Conservation (phyloP, 2,329 filamentous ascomycete species). For the Emmonsia crescens region DNA sequence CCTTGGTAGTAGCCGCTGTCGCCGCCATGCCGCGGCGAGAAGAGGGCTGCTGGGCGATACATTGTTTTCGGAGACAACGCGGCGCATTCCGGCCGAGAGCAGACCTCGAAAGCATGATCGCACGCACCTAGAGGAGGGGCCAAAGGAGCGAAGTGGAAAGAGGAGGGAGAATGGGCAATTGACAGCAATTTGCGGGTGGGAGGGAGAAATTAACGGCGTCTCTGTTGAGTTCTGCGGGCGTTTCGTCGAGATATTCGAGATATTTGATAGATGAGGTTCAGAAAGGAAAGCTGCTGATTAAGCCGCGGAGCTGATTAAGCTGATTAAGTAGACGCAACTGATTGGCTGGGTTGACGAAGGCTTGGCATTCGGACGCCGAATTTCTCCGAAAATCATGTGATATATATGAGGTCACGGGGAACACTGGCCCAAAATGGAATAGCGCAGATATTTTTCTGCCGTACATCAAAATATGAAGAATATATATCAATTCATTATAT, state of each 20-base stretch:
- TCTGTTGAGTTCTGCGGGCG: background rate
- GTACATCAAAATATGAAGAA: slow-evolving; percentile 13
- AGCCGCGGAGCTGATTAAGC: slow-evolving; percentile 20
- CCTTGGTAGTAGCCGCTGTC: slow-evolving; percentile 56
- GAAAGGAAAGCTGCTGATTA: slow-evolving; percentile 32
- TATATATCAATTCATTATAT: background rate
- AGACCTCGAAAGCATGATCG: slow-evolving; percentile 58
- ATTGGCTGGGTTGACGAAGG: slow-evolving; percentile 31
- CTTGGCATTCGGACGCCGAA: slow-evolving; percentile 12
- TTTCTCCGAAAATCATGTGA: slow-evolving; percentile 10
- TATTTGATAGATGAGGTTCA: slow-evolving; percentile 16
- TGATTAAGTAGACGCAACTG: slow-evolving; percentile 17
- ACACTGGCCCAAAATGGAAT: background rate
- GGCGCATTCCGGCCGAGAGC: slow-evolving; percentile 53
- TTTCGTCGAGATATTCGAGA: background rate
- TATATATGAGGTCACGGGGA: too few relatives aligned
- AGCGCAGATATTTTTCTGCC: background rate
- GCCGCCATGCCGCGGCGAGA: slow-evolving; percentile 53
- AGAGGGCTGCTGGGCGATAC: slow-evolving; percentile 46
- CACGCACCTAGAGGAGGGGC: slow-evolving; percentile 33
- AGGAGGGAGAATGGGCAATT: slow-evolving; percentile 22
- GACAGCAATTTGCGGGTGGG: slow-evolving; percentile 16
- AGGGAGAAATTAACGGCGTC: slow-evolving; percentile 16
- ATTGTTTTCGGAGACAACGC: slow-evolving; percentile 49
- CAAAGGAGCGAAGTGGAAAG: slow-evolving; percentile 26